These are phyloP conservation scores for Boletus rubescentipes DNA, from an alignment of 768 basidiomycete species.

Conservation along the genomic window DNA sequence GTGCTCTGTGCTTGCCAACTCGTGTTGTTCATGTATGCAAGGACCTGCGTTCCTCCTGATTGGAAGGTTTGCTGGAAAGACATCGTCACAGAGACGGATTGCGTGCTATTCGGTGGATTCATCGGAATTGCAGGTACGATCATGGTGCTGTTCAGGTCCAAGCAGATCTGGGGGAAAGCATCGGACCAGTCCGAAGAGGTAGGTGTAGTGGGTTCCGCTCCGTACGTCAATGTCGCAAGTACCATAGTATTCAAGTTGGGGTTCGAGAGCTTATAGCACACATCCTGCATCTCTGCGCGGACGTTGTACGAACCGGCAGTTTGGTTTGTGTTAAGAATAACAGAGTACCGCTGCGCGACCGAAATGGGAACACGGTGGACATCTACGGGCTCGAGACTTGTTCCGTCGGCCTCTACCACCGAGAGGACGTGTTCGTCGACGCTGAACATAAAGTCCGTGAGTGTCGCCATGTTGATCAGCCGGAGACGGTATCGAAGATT, in stretches of 20 bases:
- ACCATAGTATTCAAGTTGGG: slow-evolving; percentile 30
- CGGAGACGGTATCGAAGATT: slow-evolving; percentile 45
- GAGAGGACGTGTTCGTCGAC: slow-evolving; percentile 47
- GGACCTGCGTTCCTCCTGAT: slow-evolving; percentile 26
- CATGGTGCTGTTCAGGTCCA: slow-evolving; percentile 31
- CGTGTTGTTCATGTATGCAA: slow-evolving; percentile 28
- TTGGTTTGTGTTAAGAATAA: slow-evolving; percentile 42
- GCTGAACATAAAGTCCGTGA: slow-evolving; percentile 45
- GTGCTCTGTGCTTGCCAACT: slow-evolving; percentile 27
- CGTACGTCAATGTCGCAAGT: slow-evolving; percentile 29
- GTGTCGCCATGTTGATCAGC: slow-evolving; percentile 46
- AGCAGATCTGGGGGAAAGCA: slow-evolving; percentile 20
- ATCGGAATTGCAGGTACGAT: slow-evolving; percentile 26
- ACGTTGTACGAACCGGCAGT: slow-evolving; percentile 36
- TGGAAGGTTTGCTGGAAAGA: slow-evolving; percentile 28
- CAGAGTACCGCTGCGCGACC: slow-evolving; percentile 53
- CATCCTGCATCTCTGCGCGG: slow-evolving; percentile 37
- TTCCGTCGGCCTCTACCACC: slow-evolving; percentile 51
- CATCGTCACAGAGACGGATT: slow-evolving; percentile 12
- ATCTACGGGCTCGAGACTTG: slow-evolving; percentile 36
- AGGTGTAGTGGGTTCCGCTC: slow-evolving; percentile 24
- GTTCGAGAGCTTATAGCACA: slow-evolving; percentile 32
- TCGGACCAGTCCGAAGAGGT: slow-evolving; percentile 30
- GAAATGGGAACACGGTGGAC: slow-evolving; percentile 42
- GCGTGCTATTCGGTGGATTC: slow-evolving; percentile 30